These are phyloP conservation scores for Trichosanthes cucumerina DNA, from an alignment of 306 rosid species.

Conservation along the genomic window DNA sequence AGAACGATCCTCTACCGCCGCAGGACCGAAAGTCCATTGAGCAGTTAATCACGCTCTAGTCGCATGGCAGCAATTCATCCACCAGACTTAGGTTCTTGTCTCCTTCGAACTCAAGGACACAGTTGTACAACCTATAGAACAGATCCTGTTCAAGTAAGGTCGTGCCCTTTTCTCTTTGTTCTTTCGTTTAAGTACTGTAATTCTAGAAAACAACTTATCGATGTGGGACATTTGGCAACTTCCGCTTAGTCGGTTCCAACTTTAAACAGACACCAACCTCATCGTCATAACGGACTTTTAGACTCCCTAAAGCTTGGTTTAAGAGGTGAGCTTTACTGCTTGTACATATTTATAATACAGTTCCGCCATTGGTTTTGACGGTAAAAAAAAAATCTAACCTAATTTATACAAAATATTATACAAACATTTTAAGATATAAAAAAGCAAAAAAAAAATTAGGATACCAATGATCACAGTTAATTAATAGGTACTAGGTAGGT, in stretches of 20 bases:
- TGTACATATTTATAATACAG: background rate
- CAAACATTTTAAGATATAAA: too few relatives aligned
- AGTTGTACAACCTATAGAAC: background rate
- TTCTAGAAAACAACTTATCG: background rate
- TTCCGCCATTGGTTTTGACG: background rate
- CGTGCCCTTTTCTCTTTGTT: fast-evolving
- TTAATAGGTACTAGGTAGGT: too few relatives aligned
- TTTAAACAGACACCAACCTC: too few relatives aligned
- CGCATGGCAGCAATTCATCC: slow-evolving; percentile 5
- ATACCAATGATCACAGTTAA: background rate
- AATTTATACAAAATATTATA: background rate
- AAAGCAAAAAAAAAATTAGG: too few relatives aligned
- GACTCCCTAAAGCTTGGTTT: too few relatives aligned
- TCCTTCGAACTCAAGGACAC: background rate
- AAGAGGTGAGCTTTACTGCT: too few relatives aligned
- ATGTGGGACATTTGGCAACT: background rate
- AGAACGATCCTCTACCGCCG: slow-evolving; percentile 11
- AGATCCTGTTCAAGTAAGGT: slow-evolving; percentile 2
- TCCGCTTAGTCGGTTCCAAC: too few relatives aligned
- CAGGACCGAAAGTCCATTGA: too few relatives aligned
- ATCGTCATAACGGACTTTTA: too few relatives aligned
- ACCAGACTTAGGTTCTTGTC: slow-evolving; percentile 17
- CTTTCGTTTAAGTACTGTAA: background rate
- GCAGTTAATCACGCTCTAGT: slow-evolving; percentile 6
- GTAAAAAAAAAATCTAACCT: too few relatives aligned